These are phyloP conservation scores for Xerocomus potaroensis DNA, from an alignment of 768 basidiomycete genomes.

Conservation along the genomic window DNA sequence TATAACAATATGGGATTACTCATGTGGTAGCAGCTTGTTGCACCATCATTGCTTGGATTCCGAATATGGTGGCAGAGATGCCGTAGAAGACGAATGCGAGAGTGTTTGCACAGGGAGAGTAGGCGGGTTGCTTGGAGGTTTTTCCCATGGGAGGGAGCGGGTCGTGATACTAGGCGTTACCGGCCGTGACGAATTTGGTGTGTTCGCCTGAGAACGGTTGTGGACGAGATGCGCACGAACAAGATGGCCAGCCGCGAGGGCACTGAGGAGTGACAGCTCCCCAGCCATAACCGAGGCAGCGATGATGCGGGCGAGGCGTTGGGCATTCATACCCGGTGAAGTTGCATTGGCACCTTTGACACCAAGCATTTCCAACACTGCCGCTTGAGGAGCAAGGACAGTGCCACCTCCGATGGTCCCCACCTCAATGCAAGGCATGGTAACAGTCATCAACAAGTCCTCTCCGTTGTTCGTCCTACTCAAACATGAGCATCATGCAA, in stretches of 20 bases:
- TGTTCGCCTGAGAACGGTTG: conserved; percentile 81
- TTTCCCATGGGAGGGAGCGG: conserved; percentile 23
- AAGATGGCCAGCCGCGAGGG: conserved; percentile 91
- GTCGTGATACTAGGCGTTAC: conserved; percentile 48
- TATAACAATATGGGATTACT: conserved; percentile 7
- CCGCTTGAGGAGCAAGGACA: conserved; percentile 82
- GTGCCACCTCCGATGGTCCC: conserved; percentile 98
- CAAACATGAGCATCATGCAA: conserved; percentile 5
- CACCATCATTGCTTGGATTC: conserved; percentile 24
- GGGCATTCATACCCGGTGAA: conserved; percentile 85
- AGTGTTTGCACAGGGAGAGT: conserved; percentile 10
- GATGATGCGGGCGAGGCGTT: conserved; percentile 84
- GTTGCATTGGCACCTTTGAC: conserved; percentile 85
- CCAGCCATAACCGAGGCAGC: conserved; percentile 96
- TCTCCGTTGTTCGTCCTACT: conserved; percentile 78
- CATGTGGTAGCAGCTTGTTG: conserved; percentile 2
- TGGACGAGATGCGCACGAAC: conserved; percentile 91
- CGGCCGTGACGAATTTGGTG: conserved; percentile 63
- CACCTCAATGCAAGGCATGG: conserved; percentile 99
- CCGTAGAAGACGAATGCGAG: conserved; percentile 35
- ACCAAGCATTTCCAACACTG: conserved; percentile 92
- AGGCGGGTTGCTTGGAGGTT: conserved; percentile 11
- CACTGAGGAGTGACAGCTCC: conserved; percentile 86
- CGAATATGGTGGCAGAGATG: conserved; percentile 42
- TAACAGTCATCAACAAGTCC: conserved; percentile 87